Evolutionary conservation across 805 yeast genomes (phyloP), one percentile per base, ranked within the genome.

Genomic region (Starmerella sirachaensis): DNA sequence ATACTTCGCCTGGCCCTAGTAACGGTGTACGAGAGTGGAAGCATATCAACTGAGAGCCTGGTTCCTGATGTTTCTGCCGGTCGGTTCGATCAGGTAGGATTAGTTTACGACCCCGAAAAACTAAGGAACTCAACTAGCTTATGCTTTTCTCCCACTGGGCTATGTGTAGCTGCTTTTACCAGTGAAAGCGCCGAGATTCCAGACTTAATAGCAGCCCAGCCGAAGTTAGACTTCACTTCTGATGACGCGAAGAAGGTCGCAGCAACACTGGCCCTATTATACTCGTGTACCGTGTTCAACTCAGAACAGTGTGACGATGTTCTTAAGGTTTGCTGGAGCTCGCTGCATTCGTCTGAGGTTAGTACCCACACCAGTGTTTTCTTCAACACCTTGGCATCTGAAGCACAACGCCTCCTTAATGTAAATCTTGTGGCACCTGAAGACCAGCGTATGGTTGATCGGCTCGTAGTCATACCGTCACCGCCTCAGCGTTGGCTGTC

Each of bases 321-420:
- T 37, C 59, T 78, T 26, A 67, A 70, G 1, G 60, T 78, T 2
- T 64, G 76, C 12, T 72, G 72, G 49, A 46, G 54, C 1, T 76
- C 74, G 42, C 47, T 74, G 5, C 56, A 54, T 13, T 41, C 54
- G n/a, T 49, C 30, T 20, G 44, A 21, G 33, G 52, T 24, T 20
- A 48, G 18, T 40, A 55, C 27, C 39, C 37, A 45, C n/a, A 53
- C 18, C 42, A 54, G 53, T 40, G 52, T 59, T 48, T 64, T 65
- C 26, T 61, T 57, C 49, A 56, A 57, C 7, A 59, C 69, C 1
- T 58, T 78, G 3, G 54, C 78, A 13, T 63, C 70, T 38, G 94
- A 84, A 53, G 66, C 77, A 2, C 93, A 83, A 52, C 60, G 75
- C n/a, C 76, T 91, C 1, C 68, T 84, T 43, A 78, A 74, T 50